Evolutionary conservation across 192 early-diverging fungal genomes (phyloP).

Genomic region (Backusella tarrabulga): DNA sequence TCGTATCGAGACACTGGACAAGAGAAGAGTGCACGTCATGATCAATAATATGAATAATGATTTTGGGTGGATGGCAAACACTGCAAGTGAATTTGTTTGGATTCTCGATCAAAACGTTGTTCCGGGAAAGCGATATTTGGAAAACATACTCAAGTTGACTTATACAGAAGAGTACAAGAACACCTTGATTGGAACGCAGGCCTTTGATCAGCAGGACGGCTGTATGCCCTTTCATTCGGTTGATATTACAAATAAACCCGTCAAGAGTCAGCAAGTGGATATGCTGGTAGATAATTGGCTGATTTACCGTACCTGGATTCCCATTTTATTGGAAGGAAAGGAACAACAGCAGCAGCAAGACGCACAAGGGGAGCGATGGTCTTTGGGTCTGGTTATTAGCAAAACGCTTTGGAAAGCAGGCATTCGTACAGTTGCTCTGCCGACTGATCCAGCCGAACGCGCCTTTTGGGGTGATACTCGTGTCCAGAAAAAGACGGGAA

Average conservation of each 20-base stretch:
- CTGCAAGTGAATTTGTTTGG: conserved; percentile 42
- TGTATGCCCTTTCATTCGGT: conserved; percentile 4
- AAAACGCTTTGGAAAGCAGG: conserved; percentile 28
- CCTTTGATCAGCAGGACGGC: background rate
- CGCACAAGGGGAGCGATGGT: background rate
- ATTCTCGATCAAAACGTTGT: conserved; percentile 44
- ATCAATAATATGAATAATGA: background rate
- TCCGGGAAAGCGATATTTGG: conserved; percentile 42
- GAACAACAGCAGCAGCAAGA: background rate
- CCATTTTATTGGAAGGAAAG: background rate
- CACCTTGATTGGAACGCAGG: conserved; percentile 45
- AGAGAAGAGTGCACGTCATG: background rate
- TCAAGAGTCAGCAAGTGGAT: conserved; percentile 15
- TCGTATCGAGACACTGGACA: background rate
- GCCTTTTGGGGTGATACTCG: conserved; percentile 43
- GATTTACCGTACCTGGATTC: conserved; percentile 23
- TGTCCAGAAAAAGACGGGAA: conserved; percentile 21
- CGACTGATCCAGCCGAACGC: conserved; percentile 40
- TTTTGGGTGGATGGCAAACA: conserved; percentile 9
- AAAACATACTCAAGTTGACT: conserved; percentile 33
- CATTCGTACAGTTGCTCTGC: conserved; percentile 41
- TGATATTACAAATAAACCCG: conserved; percentile 9
- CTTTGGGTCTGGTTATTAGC: conserved; percentile 16
- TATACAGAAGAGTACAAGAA: conserved; percentile 44
- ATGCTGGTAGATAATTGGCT: conserved; percentile 31